A percentile compares a stretch with the other conserved stretches of the same genome.
These are phyloP conservation scores for Naganishia cerealis DNA, from an alignment of 1,284 basidiomycete species.

Conservation along the genomic window DNA sequence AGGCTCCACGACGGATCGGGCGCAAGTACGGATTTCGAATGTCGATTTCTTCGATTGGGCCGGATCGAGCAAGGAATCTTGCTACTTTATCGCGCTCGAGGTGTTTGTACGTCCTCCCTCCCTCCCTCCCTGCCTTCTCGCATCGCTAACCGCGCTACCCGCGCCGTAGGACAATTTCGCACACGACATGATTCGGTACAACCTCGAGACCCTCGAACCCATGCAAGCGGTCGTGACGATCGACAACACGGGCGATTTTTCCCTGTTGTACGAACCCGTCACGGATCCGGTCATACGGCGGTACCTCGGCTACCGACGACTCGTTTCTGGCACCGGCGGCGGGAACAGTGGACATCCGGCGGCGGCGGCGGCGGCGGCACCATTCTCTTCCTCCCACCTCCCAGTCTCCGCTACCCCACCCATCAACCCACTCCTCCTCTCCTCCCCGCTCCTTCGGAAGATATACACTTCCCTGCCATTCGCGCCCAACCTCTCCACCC, in stretches of 20 bases:
- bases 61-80: slow-evolving; percentile 69
- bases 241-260: slow-evolving; percentile 79
- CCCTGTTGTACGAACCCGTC: slow-evolving; percentile 78
- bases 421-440: slow-evolving; percentile 40
- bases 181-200: slow-evolving; percentile 91
- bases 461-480: slow-evolving; percentile 74
- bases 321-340: slow-evolving; percentile 54
- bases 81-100: slow-evolving; percentile 91
- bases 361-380: neutral
- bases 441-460: slow-evolving; percentile 60
- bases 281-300: slow-evolving; percentile 76
- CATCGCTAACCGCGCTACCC: neutral
- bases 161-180: slow-evolving; percentile 83
- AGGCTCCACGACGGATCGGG: neutral
- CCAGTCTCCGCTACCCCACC: slow-evolving; percentile 41
- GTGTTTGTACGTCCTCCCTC: slow-evolving; percentile 70
- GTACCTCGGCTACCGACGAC: slow-evolving; percentile 63
- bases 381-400: slow-evolving; percentile 17
- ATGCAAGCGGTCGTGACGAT: slow-evolving; percentile 82
- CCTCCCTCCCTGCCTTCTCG: neutral
- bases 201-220: slow-evolving; percentile 71
- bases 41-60: slow-evolving; percentile 87
- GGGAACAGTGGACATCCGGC: neutral
- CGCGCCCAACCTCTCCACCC: slow-evolving; percentile 82
- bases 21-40: slow-evolving; percentile 67